Evolutionary conservation across 345 rosid species (phyloP), one percentile per base, ranked within the genome.

Genomic region (Chamaenerion angustifolium): DNA sequence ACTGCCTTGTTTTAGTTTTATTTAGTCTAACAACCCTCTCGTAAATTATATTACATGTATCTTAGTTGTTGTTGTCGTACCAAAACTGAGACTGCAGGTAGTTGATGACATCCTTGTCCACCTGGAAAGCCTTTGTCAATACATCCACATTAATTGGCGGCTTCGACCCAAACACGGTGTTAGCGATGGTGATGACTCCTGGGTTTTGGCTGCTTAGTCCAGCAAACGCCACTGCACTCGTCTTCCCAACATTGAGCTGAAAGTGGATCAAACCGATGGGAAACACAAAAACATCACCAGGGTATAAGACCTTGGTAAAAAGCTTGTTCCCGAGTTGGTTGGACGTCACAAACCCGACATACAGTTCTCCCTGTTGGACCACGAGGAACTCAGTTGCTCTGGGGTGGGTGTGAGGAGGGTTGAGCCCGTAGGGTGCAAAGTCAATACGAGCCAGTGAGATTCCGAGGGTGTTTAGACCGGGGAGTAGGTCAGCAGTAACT

Each of bases 131-230:
- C 18, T 49, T 62, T 42, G 60, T 35, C 1, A 62, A 41, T 19
- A 62, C 51, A 12, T 62, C 55, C 0, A 3, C 46, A 4, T 31
- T 46, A 40, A 56, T 62, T 8, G 66, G 51, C 4, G 61, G 60
- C 10, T 10, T 56, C 9, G 60, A 49, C 17, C 60, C 56, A 4
- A 62, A 62, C 14, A 62, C 18, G 1, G 56, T 18, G 8, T 43
- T 62, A 11, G 60, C 61, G 2, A 62, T 45, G n/a, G 51, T 16
- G 11, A 56, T 62, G 19, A 62, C 17, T 10, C 66, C 61, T 0
- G 66, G 56, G 42, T 62, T 62, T 9, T 62, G 66, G 45, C 61
- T 62, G 59, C 47, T 59, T 13, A 61, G 51, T 10, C 65, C 60
- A 0, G 60, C 17, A 15, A 61, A 45, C 3, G 65, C 65, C 40